Base-by-base conservation (phyloP, 345 rosid species). In the Eutrema heterophyllum region DNA sequence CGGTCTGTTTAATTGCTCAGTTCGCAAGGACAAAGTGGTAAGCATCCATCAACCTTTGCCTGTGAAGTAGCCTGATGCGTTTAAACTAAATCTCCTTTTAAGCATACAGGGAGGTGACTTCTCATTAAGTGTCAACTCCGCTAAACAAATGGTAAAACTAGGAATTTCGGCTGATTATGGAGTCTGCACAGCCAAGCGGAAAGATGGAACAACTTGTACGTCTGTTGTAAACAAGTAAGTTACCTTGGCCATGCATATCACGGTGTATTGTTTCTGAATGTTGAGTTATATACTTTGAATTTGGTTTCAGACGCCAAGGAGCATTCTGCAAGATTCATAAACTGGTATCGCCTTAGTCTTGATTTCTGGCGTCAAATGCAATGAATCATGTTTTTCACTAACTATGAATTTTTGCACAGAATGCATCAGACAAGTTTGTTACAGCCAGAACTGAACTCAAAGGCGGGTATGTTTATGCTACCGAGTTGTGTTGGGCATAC, bases 91-190 rank as follows among this genome's bases (percentile, higher is more conserved):
- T 2, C 56, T 38, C 9, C 32, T 8, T 9, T 13, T 41, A 64
- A 64, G 61, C 39, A 48, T 71, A 52, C 81, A 90, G 97, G 96
- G 91, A 18, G 33, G 73, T 41, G 92, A 88, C 21, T 88, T 88
- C 79, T 88, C 96, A 49, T 79, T 92, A 83, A 95, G 90, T 72
- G 82, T 83, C 43, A 80, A 65, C 78, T 85, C 92, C 8, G 70
- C 89, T 36, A 83, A 78, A 68, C 97, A 92, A 80, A 80, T 92
- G 54, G 44, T 92, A 7, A 95, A 88, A 72, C 85, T 95, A 40
- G 97, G 99, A 53, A 79, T 84, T 43, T 92, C 97, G 0, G 87
- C 76, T 68, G 99, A 92, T 78, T 87, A 88, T 83, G 97, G 97
- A 72, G 90, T 86, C 83, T 92, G 97, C 84, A 79, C 85, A 72